Evolutionary conservation across 2,329 filamentous ascomycete genomes (phyloP).

Genomic region (Phaeophleospora eucalypticola): DNA sequence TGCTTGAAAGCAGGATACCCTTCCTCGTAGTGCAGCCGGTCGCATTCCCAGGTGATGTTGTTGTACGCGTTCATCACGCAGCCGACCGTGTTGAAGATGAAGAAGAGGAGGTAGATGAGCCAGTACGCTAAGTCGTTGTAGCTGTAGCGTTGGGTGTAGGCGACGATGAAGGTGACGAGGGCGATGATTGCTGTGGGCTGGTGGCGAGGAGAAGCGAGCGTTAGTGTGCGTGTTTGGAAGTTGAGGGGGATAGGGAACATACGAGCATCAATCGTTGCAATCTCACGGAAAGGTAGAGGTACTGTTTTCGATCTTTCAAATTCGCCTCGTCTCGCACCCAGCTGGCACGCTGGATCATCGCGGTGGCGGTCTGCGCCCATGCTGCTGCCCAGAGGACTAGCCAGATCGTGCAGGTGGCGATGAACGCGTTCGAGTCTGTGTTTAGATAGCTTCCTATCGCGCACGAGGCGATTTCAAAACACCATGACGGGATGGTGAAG

Average conservation of each 20-base stretch:
- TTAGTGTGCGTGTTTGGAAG: too few species aligned
- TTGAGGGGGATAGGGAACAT: background rate
- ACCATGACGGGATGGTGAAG: conserved; percentile 27
- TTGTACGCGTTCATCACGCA: conserved; percentile 37
- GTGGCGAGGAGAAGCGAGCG: conserved; percentile 3
- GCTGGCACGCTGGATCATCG: conserved; percentile 32
- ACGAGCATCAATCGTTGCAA: conserved; percentile 32
- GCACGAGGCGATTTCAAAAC: conserved; percentile 27
- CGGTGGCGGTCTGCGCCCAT: conserved; percentile 32
- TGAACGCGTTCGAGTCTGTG: conserved; percentile 23
- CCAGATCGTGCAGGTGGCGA: conserved; percentile 24
- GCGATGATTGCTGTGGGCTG: conserved; percentile 31
- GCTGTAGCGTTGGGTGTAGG: conserved; percentile 27
- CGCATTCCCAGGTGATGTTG: conserved; percentile 33
- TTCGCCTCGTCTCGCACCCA: conserved; percentile 33
- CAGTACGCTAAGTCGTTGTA: conserved; percentile 30
- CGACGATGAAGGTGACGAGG: conserved; percentile 31
- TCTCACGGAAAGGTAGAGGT: conserved; percentile 30
- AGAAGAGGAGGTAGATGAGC: conserved; percentile 33
- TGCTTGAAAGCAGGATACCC: conserved; percentile 26
- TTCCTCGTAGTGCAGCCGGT: conserved; percentile 30
- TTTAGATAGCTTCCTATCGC: conserved; percentile 20
- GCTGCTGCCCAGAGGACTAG: conserved; percentile 30
- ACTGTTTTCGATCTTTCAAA: conserved; percentile 30
- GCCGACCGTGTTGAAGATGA: conserved; percentile 34